Conservation (phyloP, 1,284 basidiomycete genomes). For the Testicularia cyperi region DNA sequence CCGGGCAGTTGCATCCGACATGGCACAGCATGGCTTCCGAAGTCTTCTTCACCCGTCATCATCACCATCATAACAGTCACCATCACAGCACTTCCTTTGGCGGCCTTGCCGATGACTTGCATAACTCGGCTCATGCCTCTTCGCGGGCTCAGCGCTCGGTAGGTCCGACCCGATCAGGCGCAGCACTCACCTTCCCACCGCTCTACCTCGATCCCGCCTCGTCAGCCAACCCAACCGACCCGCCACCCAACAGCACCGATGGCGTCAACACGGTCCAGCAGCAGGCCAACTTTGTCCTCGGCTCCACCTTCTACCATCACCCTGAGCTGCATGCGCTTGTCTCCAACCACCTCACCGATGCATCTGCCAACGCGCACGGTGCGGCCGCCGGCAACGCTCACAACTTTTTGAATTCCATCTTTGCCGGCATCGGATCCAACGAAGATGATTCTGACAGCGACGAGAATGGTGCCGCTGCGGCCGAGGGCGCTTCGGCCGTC, state of each 20-base stretch:
- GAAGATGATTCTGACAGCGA: conserved; percentile 16
- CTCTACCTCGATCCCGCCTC: conserved; percentile 38
- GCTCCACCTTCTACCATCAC: conserved; percentile 41
- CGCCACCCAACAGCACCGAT: conserved; percentile 5
- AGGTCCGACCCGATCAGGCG: conserved; percentile 18
- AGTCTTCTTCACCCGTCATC: conserved; percentile 28
- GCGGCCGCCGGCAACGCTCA: conserved; percentile 10
- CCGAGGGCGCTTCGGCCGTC: conserved; percentile 14
- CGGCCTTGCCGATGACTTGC: not conserved
- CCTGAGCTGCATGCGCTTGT: conserved; percentile 31
- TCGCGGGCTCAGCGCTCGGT: conserved; percentile 6
- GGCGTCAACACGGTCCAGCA: conserved; percentile 7
- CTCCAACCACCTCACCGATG: conserved; percentile 26
- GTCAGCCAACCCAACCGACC: conserved; percentile 2
- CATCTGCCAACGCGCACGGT: conserved; percentile 14
- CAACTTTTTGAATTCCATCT: conserved; percentile 16
- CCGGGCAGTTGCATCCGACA: no score
- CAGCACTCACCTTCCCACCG: conserved; percentile 33
- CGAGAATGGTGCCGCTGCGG: conserved; percentile 14
- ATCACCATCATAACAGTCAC: conserved; percentile 5
- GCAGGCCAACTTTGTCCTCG: conserved; percentile 22
- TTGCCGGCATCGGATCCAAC: conserved; percentile 2
- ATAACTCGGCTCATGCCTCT: no score
- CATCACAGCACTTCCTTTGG: conserved; percentile 1
- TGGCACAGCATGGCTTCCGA: conserved; percentile 31